Base-by-base conservation (phyloP, 1,284 basidiomycete species). In the Ustilago trichophora region DNA sequence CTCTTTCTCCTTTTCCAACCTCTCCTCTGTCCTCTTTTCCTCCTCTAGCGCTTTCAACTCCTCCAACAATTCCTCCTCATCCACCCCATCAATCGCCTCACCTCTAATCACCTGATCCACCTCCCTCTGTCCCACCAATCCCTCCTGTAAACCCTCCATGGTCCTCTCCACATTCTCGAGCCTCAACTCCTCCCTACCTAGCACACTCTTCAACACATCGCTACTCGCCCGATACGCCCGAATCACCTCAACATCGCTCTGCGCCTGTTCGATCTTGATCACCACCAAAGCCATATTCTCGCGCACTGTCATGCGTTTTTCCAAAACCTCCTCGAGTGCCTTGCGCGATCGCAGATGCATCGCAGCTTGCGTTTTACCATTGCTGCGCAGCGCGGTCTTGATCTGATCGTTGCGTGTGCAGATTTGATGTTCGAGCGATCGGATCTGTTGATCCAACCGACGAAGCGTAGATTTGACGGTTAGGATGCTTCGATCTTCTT, bases 241-340 rank as follows among this genome's bases (percentile, higher is more conserved):
- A 87, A 97, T 88, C 49, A 97, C 90, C 90, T 93, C 90, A 7
- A 93, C 86, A 81, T 98, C 91, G 5, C 89, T 89, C 37, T 90
- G 90, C 18, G 94, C 91, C 13, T 89, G 87, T 82, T 98, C 92
- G 4, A 98, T 90, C 43, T 88, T 87, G 47, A 91, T 83, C 16
- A 96, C 82, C 0, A 93, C 91, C 2, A 85, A 83, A 56, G 90
- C 87, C 11, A 98, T 83, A 34, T 88, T 91, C 47, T 89, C 87
- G 1, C 91, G 83, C 0, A 91, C 88, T 1, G 84, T 86, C 0
- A 92, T 82, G 18, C 93, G 89, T 78, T 92, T 91, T 22, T 83
- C 83, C 22, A 94, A 83, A 1, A 94, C 82, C 3, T 90, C 90
- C 73, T 94, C 89, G 4, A 94, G 84, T 46, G 87, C 87, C 78